These are phyloP conservation scores for Ceratocystis cubensis DNA, from an alignment of 2,329 filamentous ascomycete species.

Conservation along the genomic window DNA sequence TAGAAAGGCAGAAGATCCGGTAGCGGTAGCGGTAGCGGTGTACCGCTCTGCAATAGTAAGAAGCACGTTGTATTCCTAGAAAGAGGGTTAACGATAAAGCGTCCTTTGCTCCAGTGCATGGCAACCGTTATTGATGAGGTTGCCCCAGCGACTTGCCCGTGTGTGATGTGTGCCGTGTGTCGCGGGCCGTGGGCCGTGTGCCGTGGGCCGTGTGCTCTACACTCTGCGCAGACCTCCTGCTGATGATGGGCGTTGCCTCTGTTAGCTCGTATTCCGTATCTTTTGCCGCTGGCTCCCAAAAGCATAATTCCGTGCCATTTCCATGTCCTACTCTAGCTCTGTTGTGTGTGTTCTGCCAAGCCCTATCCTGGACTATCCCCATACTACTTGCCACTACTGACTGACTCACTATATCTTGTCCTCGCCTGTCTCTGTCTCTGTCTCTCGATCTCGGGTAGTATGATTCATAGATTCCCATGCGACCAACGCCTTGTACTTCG, in stretches of 20 bases:
- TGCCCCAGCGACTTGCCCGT: too few species aligned
- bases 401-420: not conserved
- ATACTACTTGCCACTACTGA: not conserved
- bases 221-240: too few species aligned
- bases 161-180: too few species aligned
- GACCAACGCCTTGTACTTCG: not conserved
- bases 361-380: not conserved
- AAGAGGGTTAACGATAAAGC: too few species aligned
- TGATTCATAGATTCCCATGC: not conserved
- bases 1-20: not conserved
- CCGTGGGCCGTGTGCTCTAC: too few species aligned
- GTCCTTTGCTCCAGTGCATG: too few species aligned
- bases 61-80: too few species aligned
- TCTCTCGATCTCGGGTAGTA: constrained; percentile 1
- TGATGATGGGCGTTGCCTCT: too few species aligned
- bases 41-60: not conserved
- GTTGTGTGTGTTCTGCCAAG: not conserved
- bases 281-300: not conserved
- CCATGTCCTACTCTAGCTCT: not conserved
- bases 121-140: too few species aligned
- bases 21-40: not conserved
- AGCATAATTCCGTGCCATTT: too few species aligned
- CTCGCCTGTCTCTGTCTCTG: not conserved
- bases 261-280: not conserved
- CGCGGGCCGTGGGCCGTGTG: too few species aligned